Conservation (phyloP, 768 basidiomycete species). For the Suillus variegatus region DNA sequence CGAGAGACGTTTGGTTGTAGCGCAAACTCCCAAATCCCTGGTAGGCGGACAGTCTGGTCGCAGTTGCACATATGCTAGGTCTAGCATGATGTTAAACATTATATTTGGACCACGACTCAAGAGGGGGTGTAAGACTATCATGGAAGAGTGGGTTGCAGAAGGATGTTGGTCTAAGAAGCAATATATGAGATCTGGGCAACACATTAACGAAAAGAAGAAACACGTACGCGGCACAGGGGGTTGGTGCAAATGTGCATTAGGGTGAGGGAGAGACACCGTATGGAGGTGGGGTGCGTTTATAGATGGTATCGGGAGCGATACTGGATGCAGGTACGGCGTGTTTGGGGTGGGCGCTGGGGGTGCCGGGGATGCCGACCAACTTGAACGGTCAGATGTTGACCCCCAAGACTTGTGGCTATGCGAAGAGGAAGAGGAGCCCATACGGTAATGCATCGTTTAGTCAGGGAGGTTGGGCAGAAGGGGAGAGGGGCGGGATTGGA, state of each 20-base stretch:
- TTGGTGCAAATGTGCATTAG: constrained; percentile 25
- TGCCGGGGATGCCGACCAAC: constrained; percentile 12
- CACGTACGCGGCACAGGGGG: constrained; percentile 25
- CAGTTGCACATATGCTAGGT: constrained; percentile 25
- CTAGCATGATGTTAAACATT: constrained; percentile 27
- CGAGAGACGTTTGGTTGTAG: constrained; percentile 19
- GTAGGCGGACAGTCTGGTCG: constrained; percentile 16
- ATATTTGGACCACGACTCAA: constrained; percentile 18
- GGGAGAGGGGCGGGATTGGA: constrained; percentile 2
- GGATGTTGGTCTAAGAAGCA: constrained; percentile 13
- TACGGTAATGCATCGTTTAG: constrained; percentile 21
- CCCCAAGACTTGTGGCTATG: constrained; percentile 24
- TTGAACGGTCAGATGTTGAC: constrained; percentile 6
- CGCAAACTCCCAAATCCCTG: constrained; percentile 22
- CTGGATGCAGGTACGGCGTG: constrained; percentile 17
- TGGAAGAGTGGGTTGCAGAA: constrained; percentile 6
- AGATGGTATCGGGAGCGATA: constrained; percentile 21
- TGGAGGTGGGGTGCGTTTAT: constrained; percentile 26
- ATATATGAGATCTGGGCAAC: constrained; percentile 7
- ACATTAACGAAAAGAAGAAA: not conserved
- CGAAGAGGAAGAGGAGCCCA: constrained; percentile 14
- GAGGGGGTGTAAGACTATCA: constrained; percentile 28
- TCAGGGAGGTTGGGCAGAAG: not conserved
- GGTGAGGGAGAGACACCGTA: constrained; percentile 33
- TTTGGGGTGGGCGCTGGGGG: constrained; percentile 23